Conservation (phyloP, 1,284 basidiomycete genomes). For the Pulveroboletus sp. region DNA sequence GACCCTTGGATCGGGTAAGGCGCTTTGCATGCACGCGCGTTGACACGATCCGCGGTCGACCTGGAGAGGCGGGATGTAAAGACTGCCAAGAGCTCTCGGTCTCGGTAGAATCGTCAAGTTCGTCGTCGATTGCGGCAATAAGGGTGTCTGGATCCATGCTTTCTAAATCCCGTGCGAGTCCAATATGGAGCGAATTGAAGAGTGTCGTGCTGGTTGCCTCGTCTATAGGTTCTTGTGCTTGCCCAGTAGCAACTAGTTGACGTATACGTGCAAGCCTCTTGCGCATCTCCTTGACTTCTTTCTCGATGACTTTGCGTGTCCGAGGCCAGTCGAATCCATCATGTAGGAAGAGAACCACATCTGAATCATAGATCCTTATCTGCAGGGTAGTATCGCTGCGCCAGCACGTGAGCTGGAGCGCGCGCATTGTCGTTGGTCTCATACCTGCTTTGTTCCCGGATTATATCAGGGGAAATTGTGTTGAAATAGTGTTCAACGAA, state of each 20-base stretch:
- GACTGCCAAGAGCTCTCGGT: conserved; percentile 88
- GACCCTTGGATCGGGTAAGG: conserved; percentile 73
- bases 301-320: conserved; percentile 85
- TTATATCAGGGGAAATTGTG: conserved; percentile 52
- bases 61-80: conserved; percentile 43
- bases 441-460: conserved; percentile 46
- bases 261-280: conserved; percentile 86
- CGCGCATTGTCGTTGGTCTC: conserved; percentile 16
- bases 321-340: conserved; percentile 93
- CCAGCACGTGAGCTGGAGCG: conserved; percentile 30
- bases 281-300: conserved; percentile 85
- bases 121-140: conserved; percentile 88
- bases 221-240: conserved; percentile 77
- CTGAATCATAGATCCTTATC: conserved; percentile 57
- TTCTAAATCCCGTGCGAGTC: conserved; percentile 69
- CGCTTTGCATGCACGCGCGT: conserved; percentile 51
- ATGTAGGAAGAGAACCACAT: conserved; percentile 71
- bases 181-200: conserved; percentile 93
- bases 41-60: conserved; percentile 39
- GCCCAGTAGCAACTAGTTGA: conserved; percentile 91
- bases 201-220: conserved; percentile 79
- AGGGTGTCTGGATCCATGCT: conserved; percentile 73
- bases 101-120: conserved; percentile 75
- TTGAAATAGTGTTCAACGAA: conserved; percentile 74
- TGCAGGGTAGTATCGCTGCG: conserved; percentile 47